A percentile compares a stretch with the other conserved stretches of the same genome.
phyloP scores from a whole-genome alignment of 2,329 filamentous ascomycete genomes.

The Dendryphion nanum region DNA sequence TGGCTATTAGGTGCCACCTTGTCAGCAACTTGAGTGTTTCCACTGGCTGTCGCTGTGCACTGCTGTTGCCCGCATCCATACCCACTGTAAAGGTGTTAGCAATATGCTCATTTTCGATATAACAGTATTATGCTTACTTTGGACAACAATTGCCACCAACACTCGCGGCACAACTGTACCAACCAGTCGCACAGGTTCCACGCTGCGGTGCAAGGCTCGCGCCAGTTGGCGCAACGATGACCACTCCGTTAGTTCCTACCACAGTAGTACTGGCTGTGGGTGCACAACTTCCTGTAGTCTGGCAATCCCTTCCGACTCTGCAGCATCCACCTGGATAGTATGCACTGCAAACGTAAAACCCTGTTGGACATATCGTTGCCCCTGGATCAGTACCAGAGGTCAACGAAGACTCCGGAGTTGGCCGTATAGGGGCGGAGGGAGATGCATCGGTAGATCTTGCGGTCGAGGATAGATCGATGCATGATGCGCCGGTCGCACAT shows the following conservation, averaged over 20 bases:
- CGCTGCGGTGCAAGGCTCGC: slow-evolving; percentile 35
- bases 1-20: slow-evolving; percentile 41
- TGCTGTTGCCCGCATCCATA: slow-evolving; percentile 36
- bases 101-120: slow-evolving; percentile 53
- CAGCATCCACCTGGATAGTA: slow-evolving; percentile 82
- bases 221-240: slow-evolving; percentile 64
- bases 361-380: slow-evolving; percentile 82
- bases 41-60: slow-evolving; percentile 33
- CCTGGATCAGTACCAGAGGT: slow-evolving; percentile 65
- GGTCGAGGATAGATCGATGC: slow-evolving; percentile 18
- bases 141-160: slow-evolving; percentile 82
- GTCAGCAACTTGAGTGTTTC: slow-evolving; percentile 21
- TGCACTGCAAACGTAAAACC: slow-evolving; percentile 88
- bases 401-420: slow-evolving; percentile 41
- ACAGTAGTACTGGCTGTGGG: slow-evolving; percentile 60
- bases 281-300: slow-evolving; percentile 71
- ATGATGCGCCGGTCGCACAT: slow-evolving; percentile 43
- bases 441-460: slow-evolving; percentile 13
- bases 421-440: slow-evolving; percentile 43
- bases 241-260: slow-evolving; percentile 62
- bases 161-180: slow-evolving; percentile 69
- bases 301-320: slow-evolving; percentile 81
- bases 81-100: slow-evolving; percentile 11
- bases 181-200: slow-evolving; percentile 68
- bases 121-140: slow-evolving; percentile 37